Evolutionary conservation across 345 rosid genomes (phyloP).

Genomic region (Chamaenerion angustifolium): DNA sequence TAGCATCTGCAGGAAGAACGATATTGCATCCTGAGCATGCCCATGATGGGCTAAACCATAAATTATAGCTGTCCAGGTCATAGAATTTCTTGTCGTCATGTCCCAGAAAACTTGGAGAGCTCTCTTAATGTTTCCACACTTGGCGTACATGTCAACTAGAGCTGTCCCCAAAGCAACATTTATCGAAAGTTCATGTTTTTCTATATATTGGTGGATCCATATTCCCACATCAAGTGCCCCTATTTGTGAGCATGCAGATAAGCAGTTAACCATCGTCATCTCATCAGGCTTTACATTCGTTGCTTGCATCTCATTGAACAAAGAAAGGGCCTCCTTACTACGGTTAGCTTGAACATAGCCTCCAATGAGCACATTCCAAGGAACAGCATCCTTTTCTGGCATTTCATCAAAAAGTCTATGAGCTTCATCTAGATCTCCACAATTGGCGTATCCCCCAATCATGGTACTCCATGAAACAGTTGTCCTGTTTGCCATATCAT

Average conservation of each 20-base stretch:
- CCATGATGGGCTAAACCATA: conserved; percentile 76
- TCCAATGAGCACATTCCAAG: conserved; percentile 85
- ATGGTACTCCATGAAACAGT: conserved; percentile 67
- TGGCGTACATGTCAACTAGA: conserved; percentile 73
- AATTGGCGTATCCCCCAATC: conserved; percentile 59
- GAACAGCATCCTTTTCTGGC: conserved; percentile 60
- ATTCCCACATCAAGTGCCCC: conserved; percentile 78
- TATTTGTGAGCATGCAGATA: conserved; percentile 78
- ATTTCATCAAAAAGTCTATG: conserved; percentile 41
- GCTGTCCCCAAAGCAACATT: conserved; percentile 67
- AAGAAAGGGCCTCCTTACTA: conserved; percentile 50
- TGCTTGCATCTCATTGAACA: conserved; percentile 73
- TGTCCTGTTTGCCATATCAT: conserved; percentile 37
- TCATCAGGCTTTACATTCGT: conserved; percentile 41
- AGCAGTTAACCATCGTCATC: conserved; percentile 72
- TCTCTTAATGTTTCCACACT: conserved; percentile 63
- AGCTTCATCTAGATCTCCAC: conserved; percentile 41
- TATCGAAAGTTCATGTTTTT: conserved; percentile 37
- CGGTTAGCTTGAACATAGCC: conserved; percentile 50
- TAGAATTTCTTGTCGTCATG: conserved; percentile 47
- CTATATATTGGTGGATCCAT: conserved; percentile 67
- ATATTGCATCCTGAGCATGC: conserved; percentile 43
- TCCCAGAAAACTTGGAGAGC: conserved; percentile 57
- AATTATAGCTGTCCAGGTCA: conserved; percentile 66
- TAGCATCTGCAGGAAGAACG: conserved; percentile 59